Evolutionary conservation across 192 early-diverging fungal species (phyloP), one percentile per base, ranked within the genome.

Genomic region (Linnemannia elongata): DNA sequence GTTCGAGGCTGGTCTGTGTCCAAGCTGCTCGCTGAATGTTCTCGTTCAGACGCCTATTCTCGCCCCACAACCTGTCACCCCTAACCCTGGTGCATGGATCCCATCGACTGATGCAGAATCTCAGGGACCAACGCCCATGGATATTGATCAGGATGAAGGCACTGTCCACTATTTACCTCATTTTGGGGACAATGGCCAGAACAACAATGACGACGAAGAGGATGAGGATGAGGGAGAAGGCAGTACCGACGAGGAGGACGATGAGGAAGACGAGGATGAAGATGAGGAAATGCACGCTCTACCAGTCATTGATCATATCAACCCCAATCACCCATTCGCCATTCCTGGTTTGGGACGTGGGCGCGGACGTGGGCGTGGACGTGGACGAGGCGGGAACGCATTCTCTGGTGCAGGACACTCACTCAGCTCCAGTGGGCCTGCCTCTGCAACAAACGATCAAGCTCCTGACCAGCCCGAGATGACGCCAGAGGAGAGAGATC

Each of bases 11-110:
- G 79, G 79, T 30, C 45, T 87, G 2, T 81, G 79, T 35, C 85
- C 85, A 6, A 87, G 85, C 52, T 87, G 85, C 27, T 87, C 85
- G 35, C 55, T 87, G 60, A 87, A 87, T 69, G 85, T 87, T 20
- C 78, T 78, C 60, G 76, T 87, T 0, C 79, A 81, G 60, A 63
- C 76, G 0, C 85, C 85, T 4, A 87, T 87, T 20, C 79, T 72
- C 9, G 85, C 85, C 8, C 85, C 85, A 39, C 75, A 81, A 39
- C 85, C 85, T 2, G 69, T 87, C 30, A 57, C 38, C 7, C 85
- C 85, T 20, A 57, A 27, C 3, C 85, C 85, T 42, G 70, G 70
- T 24, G 71, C 71, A 54, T 69, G 85, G 74, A 74, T 87, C 20
- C 47, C 85, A 9, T 41, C 44, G 18, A 52, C 49, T 4, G 85